Conservation (phyloP, 75 land plant genomes). For the Pseudotsuga menziesii region DNA sequence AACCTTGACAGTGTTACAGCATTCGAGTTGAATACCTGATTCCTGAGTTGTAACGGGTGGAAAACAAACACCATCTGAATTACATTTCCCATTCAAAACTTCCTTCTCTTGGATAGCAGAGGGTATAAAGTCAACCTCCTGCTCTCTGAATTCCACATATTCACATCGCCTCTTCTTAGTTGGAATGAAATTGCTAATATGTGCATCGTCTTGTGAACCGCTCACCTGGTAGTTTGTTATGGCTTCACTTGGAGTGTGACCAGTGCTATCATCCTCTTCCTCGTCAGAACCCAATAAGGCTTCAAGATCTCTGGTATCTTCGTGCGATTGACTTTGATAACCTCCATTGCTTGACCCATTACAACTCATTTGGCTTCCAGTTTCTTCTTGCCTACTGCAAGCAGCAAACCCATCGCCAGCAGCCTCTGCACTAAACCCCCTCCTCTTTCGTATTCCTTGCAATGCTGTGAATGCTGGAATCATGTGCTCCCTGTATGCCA, state of each 20-base stretch:
- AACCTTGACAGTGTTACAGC: not conserved
- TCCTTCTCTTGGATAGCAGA: not conserved
- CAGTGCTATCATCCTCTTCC: slow-evolving; percentile 71
- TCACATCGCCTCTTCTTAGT: slow-evolving; percentile 8
- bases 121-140: slow-evolving; percentile 11
- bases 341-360: slow-evolving; percentile 5
- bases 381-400: not conserved
- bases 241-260: slow-evolving; percentile 34
- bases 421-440: not conserved
- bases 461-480: not conserved
- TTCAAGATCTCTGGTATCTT: slow-evolving; percentile 66
- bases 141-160: not conserved
- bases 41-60: not conserved
- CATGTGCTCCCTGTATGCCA: not conserved
- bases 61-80: not conserved
- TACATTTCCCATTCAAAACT: not conserved
- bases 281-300: slow-evolving; percentile 58
- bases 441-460: not conserved
- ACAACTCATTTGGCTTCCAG: slow-evolving; percentile 2
- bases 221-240: not conserved
- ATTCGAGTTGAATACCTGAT: not conserved
- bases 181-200: not conserved
- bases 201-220: not conserved
- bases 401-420: not conserved
- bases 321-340: slow-evolving; percentile 20